Evolutionary conservation across 495 filamentous ascomycete species (phyloP).

Genomic region (Penicilliopsis zonata): DNA sequence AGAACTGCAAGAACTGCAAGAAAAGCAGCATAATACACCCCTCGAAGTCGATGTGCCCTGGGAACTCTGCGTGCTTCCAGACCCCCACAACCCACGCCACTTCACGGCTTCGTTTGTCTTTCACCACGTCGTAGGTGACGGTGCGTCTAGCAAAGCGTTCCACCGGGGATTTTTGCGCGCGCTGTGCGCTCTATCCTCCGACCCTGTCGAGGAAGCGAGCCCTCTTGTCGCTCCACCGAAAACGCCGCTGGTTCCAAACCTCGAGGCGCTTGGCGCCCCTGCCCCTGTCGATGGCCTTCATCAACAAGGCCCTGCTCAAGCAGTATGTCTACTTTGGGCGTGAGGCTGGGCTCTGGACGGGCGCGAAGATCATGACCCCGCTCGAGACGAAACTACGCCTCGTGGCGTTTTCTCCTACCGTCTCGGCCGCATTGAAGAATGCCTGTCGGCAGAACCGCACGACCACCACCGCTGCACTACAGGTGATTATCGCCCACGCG

Average conservation of each 20-base stretch:
- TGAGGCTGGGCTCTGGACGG: conserved; percentile 13
- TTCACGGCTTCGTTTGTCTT: conserved; percentile 27
- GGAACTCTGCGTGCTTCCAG: conserved; percentile 21
- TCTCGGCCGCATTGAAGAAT: conserved; percentile 9
- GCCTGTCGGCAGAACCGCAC: conserved; percentile 19
- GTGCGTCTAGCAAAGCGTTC: conserved; percentile 23
- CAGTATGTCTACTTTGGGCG: conserved; percentile 11
- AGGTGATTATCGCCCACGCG: conserved; percentile 19
- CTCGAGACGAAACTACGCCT: conserved; percentile 10
- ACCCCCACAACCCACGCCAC: conserved; percentile 7
- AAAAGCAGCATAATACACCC: conserved; percentile 22
- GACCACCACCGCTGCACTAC: conserved; percentile 24
- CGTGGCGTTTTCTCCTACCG: conserved; percentile 9
- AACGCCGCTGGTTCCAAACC: conserved; percentile 17
- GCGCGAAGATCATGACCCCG: conserved; percentile 11
- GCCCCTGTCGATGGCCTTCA: conserved; percentile 14
- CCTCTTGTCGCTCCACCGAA: conserved; percentile 13
- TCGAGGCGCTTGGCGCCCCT: conserved; percentile 14
- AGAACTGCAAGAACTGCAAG: conserved; percentile 22
- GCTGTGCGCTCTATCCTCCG: conserved; percentile 2
- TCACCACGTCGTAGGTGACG: conserved; percentile 25
- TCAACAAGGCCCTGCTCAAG: conserved; percentile 16
- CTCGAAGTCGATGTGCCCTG: conserved; percentile 23
- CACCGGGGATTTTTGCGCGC: conserved; percentile 19
- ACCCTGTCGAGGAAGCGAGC: conserved; percentile 8